Base-by-base conservation (phyloP, 2,329 filamentous ascomycete species). In the Aspergillus sp. region DNA sequence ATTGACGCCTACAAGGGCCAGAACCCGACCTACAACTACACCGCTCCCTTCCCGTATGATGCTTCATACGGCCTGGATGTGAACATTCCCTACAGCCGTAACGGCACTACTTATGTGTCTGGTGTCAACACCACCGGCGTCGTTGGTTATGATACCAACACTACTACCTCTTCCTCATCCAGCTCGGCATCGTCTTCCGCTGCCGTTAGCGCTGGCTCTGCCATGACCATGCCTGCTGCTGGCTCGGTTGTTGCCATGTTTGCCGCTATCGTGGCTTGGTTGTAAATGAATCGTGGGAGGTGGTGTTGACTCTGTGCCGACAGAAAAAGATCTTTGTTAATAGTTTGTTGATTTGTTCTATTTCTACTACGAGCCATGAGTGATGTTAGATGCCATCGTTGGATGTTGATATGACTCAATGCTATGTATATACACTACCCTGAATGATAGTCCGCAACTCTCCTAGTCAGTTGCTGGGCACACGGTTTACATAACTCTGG, bases 21-120 rank as follows among this genome's bases (percentile, higher is more conserved):
- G 47, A 54, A 57, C 8, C 60, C 72, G 3, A 69, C 69, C 10
- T 71, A 73, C 62, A 71, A 73, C 63, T 73, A 74, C 66, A 71
- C 69, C 39, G 67, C 60, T 47, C 72, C 72, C 17, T 61, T 70
- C 54, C 68, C 68, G 36, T 66, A 66, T 8, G 67, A 70, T 52
- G 58, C 64, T 21, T 52, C 52, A 32, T 61, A 52, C 21, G 59
- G 64, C 15, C 62, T 64, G 44, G 65, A 67, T 36, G 54, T 65
- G 32, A 58, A 60, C 57, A 62, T 65, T 10, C 39, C 52, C 7
- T 54, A 54, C 52, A 42, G 15, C 21, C 52, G 52, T 2, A 54
- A 54, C 38, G 52, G 52, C 13, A 54, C 52, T 4, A 54, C 52
- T 5, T 54, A 54, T 17, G 52, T 54, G 6, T 54, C 52, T 3